These are phyloP conservation scores for Elasticomyces elasticus DNA, from an alignment of 495 filamentous ascomycete species.

Conservation along the genomic window DNA sequence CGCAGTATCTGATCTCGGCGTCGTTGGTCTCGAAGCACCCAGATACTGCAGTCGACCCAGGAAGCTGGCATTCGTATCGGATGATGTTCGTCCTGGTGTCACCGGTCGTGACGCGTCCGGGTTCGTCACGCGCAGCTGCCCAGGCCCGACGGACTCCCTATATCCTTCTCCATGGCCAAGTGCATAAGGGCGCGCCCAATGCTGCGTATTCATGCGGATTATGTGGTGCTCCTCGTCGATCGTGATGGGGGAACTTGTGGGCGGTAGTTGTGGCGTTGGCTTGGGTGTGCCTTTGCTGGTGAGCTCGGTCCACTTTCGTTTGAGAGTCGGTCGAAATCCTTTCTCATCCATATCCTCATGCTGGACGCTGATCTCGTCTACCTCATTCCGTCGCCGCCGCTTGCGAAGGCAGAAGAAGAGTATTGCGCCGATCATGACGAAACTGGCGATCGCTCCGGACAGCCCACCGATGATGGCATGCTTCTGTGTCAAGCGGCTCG, in stretches of 20 bases:
- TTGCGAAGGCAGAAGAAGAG: conserved; percentile 12
- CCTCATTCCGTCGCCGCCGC: not conserved
- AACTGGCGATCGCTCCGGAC: conserved; percentile 10
- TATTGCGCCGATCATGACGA: conserved; percentile 14
- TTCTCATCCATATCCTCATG: not conserved
- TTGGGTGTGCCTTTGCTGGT: conserved; percentile 1
- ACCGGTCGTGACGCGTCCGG: conserved; percentile 11
- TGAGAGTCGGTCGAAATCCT: conserved; percentile 1
- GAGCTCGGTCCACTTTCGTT: conserved; percentile 11
- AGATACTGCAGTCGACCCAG: conserved; percentile 6
- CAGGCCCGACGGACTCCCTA: conserved; percentile 16
- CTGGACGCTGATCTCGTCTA: not conserved
- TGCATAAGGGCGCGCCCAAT: conserved; percentile 19
- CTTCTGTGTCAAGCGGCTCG: conserved; percentile 3
- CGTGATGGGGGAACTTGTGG: conserved; percentile 1
- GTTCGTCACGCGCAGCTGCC: conserved; percentile 14
- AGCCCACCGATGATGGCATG: conserved; percentile 18
- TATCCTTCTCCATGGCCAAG: conserved; percentile 12
- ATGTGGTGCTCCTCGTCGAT: conserved; percentile 16
- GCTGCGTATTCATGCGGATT: conserved; percentile 14
- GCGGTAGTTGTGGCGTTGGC: not conserved
- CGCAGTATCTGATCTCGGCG: not conserved
- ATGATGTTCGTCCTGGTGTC: conserved; percentile 6
- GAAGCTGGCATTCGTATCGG: conserved; percentile 5
- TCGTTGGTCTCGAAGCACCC: conserved; percentile 7